Conservation (phyloP, 2,329 filamentous ascomycete species). For the Penicillium sp. region DNA sequence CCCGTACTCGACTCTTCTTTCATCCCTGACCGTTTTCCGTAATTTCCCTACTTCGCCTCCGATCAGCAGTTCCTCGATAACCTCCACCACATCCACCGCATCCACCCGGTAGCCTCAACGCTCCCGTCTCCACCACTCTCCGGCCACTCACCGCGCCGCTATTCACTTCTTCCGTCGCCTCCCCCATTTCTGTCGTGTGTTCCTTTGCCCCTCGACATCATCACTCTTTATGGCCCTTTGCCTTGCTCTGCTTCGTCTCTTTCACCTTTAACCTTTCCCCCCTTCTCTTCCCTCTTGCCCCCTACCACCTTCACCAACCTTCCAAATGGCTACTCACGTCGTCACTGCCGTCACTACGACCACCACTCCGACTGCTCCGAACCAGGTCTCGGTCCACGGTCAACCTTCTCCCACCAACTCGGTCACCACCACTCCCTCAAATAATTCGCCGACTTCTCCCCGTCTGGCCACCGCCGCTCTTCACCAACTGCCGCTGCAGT, state of each 20-base stretch:
- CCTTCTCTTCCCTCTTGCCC: neutral
- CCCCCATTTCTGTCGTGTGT: slow-evolving; percentile 9
- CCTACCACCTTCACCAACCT: neutral
- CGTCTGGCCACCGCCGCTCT: slow-evolving; percentile 39
- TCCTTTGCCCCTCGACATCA: slow-evolving; percentile 21
- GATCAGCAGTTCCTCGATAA: neutral
- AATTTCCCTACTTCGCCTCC: neutral
- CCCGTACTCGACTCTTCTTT: too few relatives aligned
- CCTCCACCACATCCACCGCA: neutral
- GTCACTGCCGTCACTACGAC: slow-evolving; percentile 26
- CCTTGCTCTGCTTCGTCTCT: neutral
- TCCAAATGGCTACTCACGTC: slow-evolving; percentile 34
- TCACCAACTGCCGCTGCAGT: slow-evolving; percentile 44
- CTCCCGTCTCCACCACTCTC: slow-evolving; percentile 14
- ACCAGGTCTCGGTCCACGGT: slow-evolving; percentile 40
- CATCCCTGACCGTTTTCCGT: too few relatives aligned
- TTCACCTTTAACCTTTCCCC: neutral
- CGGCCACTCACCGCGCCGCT: slow-evolving; percentile 20
- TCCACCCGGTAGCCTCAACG: neutral
- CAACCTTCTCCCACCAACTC: slow-evolving; percentile 53
- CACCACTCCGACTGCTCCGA: slow-evolving; percentile 16
- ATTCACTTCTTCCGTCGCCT: slow-evolving; percentile 10
- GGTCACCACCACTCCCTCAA: slow-evolving; percentile 49
- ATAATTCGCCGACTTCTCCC: slow-evolving; percentile 55
- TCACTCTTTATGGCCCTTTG: slow-evolving; percentile 3